Evolutionary conservation across 2,329 filamentous ascomycete genomes (phyloP).

Genomic region (Penicillium sclerotiorum): DNA sequence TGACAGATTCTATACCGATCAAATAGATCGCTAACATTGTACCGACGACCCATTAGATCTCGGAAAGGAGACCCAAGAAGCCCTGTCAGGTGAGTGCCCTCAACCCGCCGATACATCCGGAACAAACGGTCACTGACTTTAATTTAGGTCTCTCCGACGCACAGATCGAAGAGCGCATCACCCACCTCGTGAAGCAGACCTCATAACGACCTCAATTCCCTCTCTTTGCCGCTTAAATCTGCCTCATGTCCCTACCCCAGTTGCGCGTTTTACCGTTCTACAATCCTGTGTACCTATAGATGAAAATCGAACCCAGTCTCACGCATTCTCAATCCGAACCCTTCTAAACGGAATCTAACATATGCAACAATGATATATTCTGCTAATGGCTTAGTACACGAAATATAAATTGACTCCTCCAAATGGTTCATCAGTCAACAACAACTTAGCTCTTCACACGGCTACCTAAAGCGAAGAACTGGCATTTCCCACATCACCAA

Average conservation of each 20-base stretch:
- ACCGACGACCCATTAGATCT: conserved; percentile 52
- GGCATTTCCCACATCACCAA: conserved; percentile 42
- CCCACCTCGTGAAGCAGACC: conserved; percentile 60
- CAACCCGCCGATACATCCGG: conserved; percentile 1
- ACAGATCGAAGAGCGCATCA: conserved; percentile 70
- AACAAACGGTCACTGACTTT: conserved; percentile 14
- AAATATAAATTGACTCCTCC: neutral
- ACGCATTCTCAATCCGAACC: neutral
- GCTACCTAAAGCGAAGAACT: conserved; percentile 33
- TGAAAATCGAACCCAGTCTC: conserved; percentile 33
- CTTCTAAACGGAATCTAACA: neutral
- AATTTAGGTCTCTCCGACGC: conserved; percentile 65
- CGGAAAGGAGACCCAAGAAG: conserved; percentile 68
- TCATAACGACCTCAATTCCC: conserved; percentile 34
- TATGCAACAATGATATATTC: neutral
- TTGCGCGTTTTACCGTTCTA: conserved; percentile 28
- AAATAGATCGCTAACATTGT: conserved; percentile 17
- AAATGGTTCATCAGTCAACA: too few species aligned
- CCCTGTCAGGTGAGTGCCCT: conserved; percentile 57
- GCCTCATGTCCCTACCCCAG: conserved; percentile 26
- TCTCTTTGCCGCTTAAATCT: conserved; percentile 13
- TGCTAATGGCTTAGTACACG: neutral
- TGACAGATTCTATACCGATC: neutral
- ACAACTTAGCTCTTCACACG: too few species aligned
- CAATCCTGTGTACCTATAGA: conserved; percentile 42